These are phyloP conservation scores for Kodamaea nitidulidarum DNA, from an alignment of 805 yeast species.

Conservation along the genomic window DNA sequence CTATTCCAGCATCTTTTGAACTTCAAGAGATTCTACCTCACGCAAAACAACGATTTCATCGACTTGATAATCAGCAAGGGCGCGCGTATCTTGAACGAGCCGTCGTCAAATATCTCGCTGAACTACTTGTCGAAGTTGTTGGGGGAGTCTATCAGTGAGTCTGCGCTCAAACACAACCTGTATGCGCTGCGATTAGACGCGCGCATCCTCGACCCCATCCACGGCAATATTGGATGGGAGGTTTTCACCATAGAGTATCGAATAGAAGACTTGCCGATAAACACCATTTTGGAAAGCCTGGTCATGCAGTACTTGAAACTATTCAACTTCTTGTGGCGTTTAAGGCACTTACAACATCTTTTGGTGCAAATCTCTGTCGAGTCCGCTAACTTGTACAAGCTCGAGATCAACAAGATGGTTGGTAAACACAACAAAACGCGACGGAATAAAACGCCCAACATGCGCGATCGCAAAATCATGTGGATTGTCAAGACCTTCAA, in stretches of 20 bases:
- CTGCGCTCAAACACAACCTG: conserved; percentile 44
- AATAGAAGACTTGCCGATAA: conserved; percentile 51
- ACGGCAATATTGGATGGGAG: conserved; percentile 82
- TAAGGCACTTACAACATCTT: conserved; percentile 57
- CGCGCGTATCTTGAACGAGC: conserved; percentile 47
- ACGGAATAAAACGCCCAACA: conserved; percentile 38
- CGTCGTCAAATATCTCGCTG: conserved; percentile 61
- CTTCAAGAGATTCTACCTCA: conserved; percentile 61
- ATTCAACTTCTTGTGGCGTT: conserved; percentile 81
- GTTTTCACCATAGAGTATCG: conserved; percentile 83
- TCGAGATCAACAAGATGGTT: conserved; percentile 20
- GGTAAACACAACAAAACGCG: conserved; percentile 13
- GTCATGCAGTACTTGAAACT: conserved; percentile 56
- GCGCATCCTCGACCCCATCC: conserved; percentile 67
- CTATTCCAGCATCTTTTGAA: conserved; percentile 54
- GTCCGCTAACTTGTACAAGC: conserved; percentile 22
- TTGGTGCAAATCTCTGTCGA: conserved; percentile 36
- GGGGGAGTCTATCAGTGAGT: conserved; percentile 56
- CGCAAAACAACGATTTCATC: conserved; percentile 81
- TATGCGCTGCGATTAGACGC: conserved; percentile 69
- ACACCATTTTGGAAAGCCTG: conserved; percentile 29
- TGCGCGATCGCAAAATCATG: conserved; percentile 19
- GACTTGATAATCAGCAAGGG: conserved; percentile 59
- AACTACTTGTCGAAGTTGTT: conserved; percentile 62
- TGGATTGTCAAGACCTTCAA: conserved; percentile 32